Evolutionary conservation across 106 monocot genomes (phyloP).

Genomic region (Allium cepa): DNA sequence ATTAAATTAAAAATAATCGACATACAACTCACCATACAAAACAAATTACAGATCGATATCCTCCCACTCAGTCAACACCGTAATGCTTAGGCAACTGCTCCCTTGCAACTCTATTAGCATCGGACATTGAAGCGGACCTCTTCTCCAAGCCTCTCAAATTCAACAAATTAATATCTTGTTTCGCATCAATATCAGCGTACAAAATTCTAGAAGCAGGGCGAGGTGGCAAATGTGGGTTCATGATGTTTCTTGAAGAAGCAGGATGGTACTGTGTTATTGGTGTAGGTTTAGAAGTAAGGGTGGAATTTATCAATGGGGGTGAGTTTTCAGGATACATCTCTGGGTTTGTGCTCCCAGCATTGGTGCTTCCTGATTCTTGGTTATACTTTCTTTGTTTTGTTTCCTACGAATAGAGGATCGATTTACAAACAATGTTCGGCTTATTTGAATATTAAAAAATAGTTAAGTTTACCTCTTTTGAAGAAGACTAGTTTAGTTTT

Average conservation of each 20-base stretch:
- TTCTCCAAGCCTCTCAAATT: neutral
- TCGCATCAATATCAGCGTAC: neutral
- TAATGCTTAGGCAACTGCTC: slow-evolving; percentile 1
- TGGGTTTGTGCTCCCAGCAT: no score
- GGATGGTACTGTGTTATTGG: neutral
- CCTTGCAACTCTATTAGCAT: neutral
- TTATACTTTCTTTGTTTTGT: no score
- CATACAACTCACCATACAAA: no score
- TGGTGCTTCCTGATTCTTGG: no score
- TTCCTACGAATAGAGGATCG: no score
- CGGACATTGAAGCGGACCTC: slow-evolving; percentile 2
- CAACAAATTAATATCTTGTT: neutral
- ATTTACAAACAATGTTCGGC: no score
- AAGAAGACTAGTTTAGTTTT: neutral
- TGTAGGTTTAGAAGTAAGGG: neutral
- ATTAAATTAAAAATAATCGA: no score
- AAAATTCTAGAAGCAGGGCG: neutral
- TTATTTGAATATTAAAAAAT: no score
- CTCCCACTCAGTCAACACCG: neutral
- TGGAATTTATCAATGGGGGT: no score
- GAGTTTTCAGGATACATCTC: no score
- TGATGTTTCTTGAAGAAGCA: neutral
- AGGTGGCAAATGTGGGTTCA: neutral
- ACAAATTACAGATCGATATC: neutral
- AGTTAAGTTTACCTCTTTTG: neutral